Evolutionary conservation across 345 rosid species (phyloP).

Genomic region (Brassica nigra): DNA sequence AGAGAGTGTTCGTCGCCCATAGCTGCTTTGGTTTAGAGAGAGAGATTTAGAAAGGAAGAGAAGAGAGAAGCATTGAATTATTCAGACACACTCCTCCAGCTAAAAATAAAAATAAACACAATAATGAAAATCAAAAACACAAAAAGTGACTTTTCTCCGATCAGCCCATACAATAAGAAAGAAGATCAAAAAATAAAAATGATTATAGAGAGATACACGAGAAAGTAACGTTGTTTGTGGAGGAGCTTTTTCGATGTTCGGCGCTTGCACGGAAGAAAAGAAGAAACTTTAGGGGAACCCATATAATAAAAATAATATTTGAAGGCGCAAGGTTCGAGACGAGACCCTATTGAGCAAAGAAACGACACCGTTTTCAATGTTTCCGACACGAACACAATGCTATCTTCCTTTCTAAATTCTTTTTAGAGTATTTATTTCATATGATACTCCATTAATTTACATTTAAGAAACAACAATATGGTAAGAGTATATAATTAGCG

Average conservation of each 20-base stretch:
- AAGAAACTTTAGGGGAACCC: conserved; percentile 16
- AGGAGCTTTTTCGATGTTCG: conserved; percentile 11
- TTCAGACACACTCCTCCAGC: conserved; percentile 39
- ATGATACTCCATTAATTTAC: not conserved
- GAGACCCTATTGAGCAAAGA: not conserved
- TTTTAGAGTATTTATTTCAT: not conserved
- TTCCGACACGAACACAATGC: conserved; percentile 27
- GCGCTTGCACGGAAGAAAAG: conserved; percentile 25
- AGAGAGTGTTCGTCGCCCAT: conserved; percentile 82
- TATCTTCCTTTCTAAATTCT: not conserved
- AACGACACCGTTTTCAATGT: conserved; percentile 12
- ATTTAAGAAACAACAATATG: not conserved
- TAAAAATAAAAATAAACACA: conserved; percentile 19
- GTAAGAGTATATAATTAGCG: not conserved
- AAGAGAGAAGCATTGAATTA: conserved; percentile 56
- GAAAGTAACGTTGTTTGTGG: conserved; percentile 18
- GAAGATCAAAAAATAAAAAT: conserved; percentile 24
- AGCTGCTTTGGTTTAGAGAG: conserved; percentile 26
- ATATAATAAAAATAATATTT: not conserved
- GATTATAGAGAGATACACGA: conserved; percentile 25
- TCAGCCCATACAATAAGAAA: not conserved
- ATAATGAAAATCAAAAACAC: conserved; percentile 31
- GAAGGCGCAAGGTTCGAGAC: conserved; percentile 32
- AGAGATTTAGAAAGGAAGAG: conserved; percentile 47
- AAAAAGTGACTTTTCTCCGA: conserved; percentile 36